phyloP scores from a whole-genome alignment of 2,329 filamentous ascomycete genomes.

The Xylaria hypoxylon region DNA sequence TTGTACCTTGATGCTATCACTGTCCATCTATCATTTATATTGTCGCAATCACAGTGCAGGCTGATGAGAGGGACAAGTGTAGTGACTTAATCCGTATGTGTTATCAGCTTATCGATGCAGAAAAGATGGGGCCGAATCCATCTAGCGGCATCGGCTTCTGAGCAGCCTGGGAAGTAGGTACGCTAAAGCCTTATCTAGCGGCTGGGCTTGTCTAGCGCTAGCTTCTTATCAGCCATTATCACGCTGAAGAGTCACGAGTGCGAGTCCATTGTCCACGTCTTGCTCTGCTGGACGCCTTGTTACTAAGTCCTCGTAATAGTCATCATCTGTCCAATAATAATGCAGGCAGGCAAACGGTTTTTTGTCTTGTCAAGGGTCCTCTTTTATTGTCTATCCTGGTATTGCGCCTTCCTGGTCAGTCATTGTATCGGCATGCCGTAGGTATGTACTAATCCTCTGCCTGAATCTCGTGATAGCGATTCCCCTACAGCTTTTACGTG shows the following conservation, averaged over 20 bases:
- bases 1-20: background rate
- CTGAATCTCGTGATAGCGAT: conserved; percentile 33
- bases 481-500: conserved; percentile 37
- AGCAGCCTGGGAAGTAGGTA: conserved; percentile 10
- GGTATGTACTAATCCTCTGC: conserved; percentile 30
- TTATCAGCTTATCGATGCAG: background rate
- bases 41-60: conserved; percentile 28
- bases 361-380: conserved; percentile 21
- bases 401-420: conserved; percentile 31
- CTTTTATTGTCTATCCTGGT: conserved; percentile 13
- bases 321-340: conserved; percentile 20
- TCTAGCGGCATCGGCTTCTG: conserved; percentile 47
- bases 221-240: conserved; percentile 47
- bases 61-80: conserved; percentile 25
- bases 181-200: conserved; percentile 8
- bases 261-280: conserved; percentile 43
- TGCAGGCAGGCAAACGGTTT: background rate
- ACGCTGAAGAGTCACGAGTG: conserved; percentile 48
- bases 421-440: conserved; percentile 24
- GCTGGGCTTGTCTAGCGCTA: conserved; percentile 22
- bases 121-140: conserved; percentile 21
- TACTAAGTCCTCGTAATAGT: conserved; percentile 15
- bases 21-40: background rate
- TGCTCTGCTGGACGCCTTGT: conserved; percentile 37
- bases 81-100: conserved; percentile 12